phyloP scores from a whole-genome alignment of 257 asterid species.

The Solanum stenotomum region DNA sequence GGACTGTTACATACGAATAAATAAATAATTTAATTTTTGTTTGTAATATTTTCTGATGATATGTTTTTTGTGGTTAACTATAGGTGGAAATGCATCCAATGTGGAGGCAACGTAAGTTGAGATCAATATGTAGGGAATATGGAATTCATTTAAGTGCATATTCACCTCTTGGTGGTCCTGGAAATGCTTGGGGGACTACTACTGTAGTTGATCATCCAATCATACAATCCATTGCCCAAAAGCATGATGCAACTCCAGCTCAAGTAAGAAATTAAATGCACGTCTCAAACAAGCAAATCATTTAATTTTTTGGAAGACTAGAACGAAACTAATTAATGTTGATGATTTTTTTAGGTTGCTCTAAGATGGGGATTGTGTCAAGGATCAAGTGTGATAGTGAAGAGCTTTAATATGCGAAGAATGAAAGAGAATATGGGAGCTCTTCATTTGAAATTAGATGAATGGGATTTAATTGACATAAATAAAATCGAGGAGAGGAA shows the following conservation, averaged over 20 bases:
- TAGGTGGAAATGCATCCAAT: slow-evolving; percentile 94
- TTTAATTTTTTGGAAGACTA: background rate
- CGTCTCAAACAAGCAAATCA: background rate
- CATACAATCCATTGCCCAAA: slow-evolving; percentile 46
- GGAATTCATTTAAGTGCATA: slow-evolving; percentile 69
- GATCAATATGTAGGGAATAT: slow-evolving; percentile 38
- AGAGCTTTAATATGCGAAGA: slow-evolving; percentile 63
- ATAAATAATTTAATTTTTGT: too few relatives aligned
- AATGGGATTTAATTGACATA: slow-evolving; percentile 34
- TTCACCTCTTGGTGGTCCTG: slow-evolving; percentile 79
- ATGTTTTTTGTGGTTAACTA: background rate
- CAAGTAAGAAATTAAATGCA: slow-evolving; percentile 26
- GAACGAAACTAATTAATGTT: background rate
- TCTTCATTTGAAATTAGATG: slow-evolving; percentile 33
- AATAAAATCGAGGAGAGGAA: slow-evolving; percentile 55
- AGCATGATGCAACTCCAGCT: slow-evolving; percentile 66
- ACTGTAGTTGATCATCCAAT: slow-evolving; percentile 50
- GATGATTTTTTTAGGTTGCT: slow-evolving; percentile 34
- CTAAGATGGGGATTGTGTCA: slow-evolving; percentile 63
- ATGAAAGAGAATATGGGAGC: slow-evolving; percentile 66
- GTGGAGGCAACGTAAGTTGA: slow-evolving; percentile 74
- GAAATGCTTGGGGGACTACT: slow-evolving; percentile 77
- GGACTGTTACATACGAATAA: background rate
- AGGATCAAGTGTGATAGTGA: slow-evolving; percentile 63
- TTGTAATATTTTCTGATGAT: background rate